Conservation (phyloP, 331 rosid species). For the Saraca asoca region DNA sequence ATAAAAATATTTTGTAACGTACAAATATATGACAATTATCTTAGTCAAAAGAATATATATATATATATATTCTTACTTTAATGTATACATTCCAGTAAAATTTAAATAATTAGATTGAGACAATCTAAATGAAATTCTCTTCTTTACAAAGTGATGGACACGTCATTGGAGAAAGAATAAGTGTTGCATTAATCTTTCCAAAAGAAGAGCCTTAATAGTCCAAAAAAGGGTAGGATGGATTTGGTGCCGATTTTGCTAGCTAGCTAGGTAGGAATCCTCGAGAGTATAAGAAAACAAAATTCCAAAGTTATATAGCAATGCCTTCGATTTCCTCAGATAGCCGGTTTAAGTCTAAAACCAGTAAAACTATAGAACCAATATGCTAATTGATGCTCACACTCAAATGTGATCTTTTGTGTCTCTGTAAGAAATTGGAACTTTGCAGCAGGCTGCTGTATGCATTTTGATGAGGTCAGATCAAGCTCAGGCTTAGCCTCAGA, state of each 20-base stretch:
- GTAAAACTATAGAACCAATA: too few relatives aligned
- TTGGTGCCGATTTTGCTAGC: background rate
- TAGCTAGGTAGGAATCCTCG: background rate
- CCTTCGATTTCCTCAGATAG: background rate
- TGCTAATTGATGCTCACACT: too few relatives aligned
- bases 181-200: background rate
- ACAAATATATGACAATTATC: too few relatives aligned
- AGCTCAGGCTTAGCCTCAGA: too few relatives aligned
- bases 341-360: background rate
- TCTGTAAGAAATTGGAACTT: background rate
- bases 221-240: background rate
- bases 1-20: too few relatives aligned
- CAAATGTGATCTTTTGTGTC: background rate
- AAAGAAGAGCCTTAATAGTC: constrained; percentile 4
- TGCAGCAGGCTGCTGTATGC: constrained; percentile 8
- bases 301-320: background rate
- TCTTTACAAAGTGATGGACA: too few relatives aligned
- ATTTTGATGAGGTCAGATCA: background rate
- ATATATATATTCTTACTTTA: too few relatives aligned
- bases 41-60: too few relatives aligned
- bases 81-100: too few relatives aligned
- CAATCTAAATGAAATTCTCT: too few relatives aligned
- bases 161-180: too few relatives aligned
- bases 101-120: too few relatives aligned
- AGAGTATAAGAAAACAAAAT: background rate